phyloP scores from a whole-genome alignment of 345 rosid species.

The Pugionium dolabratum region DNA sequence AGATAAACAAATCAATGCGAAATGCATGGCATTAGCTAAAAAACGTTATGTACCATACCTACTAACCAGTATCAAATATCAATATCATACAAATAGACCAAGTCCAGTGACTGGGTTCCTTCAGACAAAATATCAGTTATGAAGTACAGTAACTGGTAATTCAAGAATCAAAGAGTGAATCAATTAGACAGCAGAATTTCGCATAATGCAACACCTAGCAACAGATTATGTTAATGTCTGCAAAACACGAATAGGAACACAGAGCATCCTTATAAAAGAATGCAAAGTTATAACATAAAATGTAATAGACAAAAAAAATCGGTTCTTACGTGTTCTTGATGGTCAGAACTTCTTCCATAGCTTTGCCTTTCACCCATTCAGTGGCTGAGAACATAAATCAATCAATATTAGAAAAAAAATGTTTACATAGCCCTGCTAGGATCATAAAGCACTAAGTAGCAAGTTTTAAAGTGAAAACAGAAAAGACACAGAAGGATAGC shows the following conservation, averaged over 20 bases:
- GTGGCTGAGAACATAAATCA: constrained; percentile 53
- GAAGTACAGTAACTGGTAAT: not conserved
- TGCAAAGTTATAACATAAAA: not conserved
- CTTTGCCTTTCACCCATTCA: constrained; percentile 99
- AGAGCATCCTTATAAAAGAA: not conserved
- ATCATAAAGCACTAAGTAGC: not conserved
- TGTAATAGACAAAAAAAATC: constrained; percentile 2
- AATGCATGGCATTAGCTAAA: not conserved
- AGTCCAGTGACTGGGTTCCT: not conserved
- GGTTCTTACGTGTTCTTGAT: constrained; percentile 88
- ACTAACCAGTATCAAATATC: not conserved
- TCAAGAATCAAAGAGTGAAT: constrained; percentile 1
- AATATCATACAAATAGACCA: constrained; percentile 6
- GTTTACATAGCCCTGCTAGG: not conserved
- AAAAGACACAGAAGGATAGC: constrained; percentile 7
- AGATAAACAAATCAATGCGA: not conserved
- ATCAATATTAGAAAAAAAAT: not conserved
- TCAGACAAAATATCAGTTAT: not conserved
- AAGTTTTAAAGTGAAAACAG: not conserved
- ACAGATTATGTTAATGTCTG: not conserved
- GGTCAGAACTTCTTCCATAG: constrained; percentile 83
- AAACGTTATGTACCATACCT: not conserved
- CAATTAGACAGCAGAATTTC: not conserved
- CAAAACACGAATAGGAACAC: constrained; percentile 1
- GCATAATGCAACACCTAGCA: not conserved